Evolutionary conservation across 805 yeast genomes (phyloP).

Genomic region (Lachancea mirantina): DNA sequence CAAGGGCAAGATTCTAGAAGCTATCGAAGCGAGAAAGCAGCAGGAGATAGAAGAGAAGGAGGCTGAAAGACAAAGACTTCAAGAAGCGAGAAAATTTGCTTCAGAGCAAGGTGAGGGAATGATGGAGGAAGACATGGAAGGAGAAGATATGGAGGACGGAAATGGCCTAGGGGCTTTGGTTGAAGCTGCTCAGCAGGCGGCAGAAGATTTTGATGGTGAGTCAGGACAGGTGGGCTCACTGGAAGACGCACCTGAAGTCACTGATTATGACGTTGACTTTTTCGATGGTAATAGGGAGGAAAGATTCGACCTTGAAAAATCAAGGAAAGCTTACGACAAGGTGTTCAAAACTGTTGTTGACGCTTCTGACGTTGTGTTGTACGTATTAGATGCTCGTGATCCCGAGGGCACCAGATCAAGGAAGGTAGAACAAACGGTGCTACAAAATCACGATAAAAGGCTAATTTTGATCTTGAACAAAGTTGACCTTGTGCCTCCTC

Average conservation of each 20-base stretch:
- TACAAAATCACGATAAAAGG: constrained; percentile 70
- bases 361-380: constrained; percentile 81
- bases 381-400: constrained; percentile 95
- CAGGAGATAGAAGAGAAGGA: constrained; percentile 49
- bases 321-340: constrained; percentile 88
- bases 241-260: constrained; percentile 40
- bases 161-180: constrained; percentile 74
- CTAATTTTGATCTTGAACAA: constrained; percentile 82
- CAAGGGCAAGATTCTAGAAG: constrained; percentile 71
- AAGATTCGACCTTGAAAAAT: constrained; percentile 52
- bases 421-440: constrained; percentile 83
- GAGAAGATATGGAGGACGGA: constrained; percentile 36
- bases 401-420: constrained; percentile 92
- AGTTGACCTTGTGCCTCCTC: constrained; percentile 86
- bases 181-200: constrained; percentile 87
- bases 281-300: constrained; percentile 39
- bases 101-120: constrained; percentile 33
- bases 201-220: constrained; percentile 63
- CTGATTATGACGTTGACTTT: constrained; percentile 42
- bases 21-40: constrained; percentile 59
- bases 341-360: constrained; percentile 90
- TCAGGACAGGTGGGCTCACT: constrained; percentile 32
- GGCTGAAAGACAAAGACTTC: constrained; percentile 42
- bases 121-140: constrained; percentile 35
- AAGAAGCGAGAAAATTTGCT: constrained; percentile 34